Conservation (phyloP, 805 yeast species). For the Lipomyces kockii region DNA sequence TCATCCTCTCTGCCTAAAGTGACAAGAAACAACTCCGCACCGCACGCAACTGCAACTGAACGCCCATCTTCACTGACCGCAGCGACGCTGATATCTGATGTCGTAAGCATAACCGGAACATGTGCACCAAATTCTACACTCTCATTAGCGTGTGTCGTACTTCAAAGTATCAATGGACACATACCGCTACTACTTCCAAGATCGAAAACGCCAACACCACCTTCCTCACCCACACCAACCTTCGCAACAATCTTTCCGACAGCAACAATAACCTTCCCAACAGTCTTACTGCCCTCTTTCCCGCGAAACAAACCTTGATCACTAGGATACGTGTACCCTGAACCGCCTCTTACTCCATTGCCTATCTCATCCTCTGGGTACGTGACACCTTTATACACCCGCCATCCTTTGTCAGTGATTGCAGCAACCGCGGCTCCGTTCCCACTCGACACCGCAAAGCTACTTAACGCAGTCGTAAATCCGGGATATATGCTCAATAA, state of each 20-base stretch:
- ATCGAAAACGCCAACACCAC: constrained; percentile 8
- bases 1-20: not conserved
- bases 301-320: constrained; percentile 3
- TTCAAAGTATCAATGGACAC: not conserved
- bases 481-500: not conserved
- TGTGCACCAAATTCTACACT: constrained; percentile 9
- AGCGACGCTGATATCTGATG: constrained; percentile 4
- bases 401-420: not conserved
- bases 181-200: not conserved
- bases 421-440: not conserved
- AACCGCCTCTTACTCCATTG: constrained; percentile 2
- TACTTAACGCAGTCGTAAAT: not conserved
- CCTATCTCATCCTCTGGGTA: not conserved
- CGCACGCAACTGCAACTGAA: constrained; percentile 12
- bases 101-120: constrained; percentile 1
- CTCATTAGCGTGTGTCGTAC: not conserved
- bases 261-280: not conserved
- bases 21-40: constrained; percentile 8
- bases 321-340: constrained; percentile 10
- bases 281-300: not conserved
- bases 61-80: constrained; percentile 10
- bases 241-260: constrained; percentile 4
- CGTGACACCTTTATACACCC: not conserved
- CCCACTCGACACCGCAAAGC: not conserved
- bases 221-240: constrained; percentile 5